A percentile compares a stretch with the other conserved stretches of the same genome.
phyloP scores from a whole-genome alignment of 2,329 filamentous ascomycete species.

The Pyricularia grisea region DNA sequence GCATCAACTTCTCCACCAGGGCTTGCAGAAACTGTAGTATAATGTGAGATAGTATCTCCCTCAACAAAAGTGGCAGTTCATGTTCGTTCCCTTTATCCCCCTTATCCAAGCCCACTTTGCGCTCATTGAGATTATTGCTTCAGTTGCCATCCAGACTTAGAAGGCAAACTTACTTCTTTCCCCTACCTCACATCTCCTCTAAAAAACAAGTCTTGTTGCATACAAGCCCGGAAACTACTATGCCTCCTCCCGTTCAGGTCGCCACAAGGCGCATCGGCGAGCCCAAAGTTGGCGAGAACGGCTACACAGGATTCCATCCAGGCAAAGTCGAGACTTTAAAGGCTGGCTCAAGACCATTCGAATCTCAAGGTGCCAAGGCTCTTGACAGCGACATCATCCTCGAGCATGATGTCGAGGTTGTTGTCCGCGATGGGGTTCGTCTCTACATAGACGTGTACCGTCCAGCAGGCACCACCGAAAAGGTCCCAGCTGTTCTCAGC shows the following conservation, averaged over 20 bases:
- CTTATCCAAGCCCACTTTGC: not conserved
- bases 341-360: slow-evolving; percentile 23
- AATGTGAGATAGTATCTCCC: not conserved
- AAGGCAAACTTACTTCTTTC: not conserved
- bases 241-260: slow-evolving; percentile 12
- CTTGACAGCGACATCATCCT: slow-evolving; percentile 25
- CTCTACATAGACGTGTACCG: slow-evolving; percentile 35
- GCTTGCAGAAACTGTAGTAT: not conserved
- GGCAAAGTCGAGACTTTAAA: slow-evolving; percentile 25
- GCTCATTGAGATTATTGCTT: not conserved
- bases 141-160: not conserved
- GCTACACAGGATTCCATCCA: slow-evolving; percentile 26
- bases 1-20: not conserved
- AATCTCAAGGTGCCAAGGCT: slow-evolving; percentile 16
- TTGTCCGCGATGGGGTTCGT: slow-evolving; percentile 27
- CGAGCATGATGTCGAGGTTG: slow-evolving; percentile 30
- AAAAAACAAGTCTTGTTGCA: not conserved
- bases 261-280: slow-evolving; percentile 12
- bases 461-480: slow-evolving; percentile 20
- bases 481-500: slow-evolving; percentile 30
- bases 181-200: not conserved
- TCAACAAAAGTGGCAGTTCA: not conserved
- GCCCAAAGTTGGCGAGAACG: slow-evolving; percentile 27
- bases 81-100: not conserved
- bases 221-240: not conserved